phyloP scores from a whole-genome alignment of 805 yeast genomes.

The Candida endomychidarum region DNA sequence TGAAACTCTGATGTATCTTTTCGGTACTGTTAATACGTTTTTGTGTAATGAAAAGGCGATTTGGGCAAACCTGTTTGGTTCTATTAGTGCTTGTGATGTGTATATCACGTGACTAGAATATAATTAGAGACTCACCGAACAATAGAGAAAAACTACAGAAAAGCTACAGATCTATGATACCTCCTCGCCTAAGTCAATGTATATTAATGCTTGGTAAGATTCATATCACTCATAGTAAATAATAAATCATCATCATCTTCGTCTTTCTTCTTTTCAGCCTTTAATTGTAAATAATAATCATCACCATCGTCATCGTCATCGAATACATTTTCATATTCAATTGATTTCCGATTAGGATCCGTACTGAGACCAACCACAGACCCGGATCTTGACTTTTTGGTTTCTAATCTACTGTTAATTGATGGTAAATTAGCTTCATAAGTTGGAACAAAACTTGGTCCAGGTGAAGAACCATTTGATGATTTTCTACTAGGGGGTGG shows the following conservation, averaged over 20 bases:
- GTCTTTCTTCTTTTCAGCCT: conserved; percentile 14
- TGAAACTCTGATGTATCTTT: no score
- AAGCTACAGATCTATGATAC: no score
- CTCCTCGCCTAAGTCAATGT: conserved; percentile 1
- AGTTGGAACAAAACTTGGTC: conserved; percentile 1
- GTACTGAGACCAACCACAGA: conserved; percentile 34
- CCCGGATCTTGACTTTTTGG: background rate
- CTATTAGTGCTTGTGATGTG: no score
- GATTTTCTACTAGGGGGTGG: conserved; percentile 22
- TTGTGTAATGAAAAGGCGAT: no score
- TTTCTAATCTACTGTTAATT: conserved; percentile 30
- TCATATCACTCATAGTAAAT: conserved; percentile 77
- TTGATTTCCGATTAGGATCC: conserved; percentile 31
- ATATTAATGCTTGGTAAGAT: conserved; percentile 34
- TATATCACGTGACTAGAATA: no score
- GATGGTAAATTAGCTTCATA: conserved; percentile 26
- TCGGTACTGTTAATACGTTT: no score
- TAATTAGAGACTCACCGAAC: no score
- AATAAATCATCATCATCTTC: conserved; percentile 60
- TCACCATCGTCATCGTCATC: conserved; percentile 52
- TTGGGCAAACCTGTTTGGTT: no score
- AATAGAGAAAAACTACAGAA: no score
- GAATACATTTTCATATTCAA: conserved; percentile 40
- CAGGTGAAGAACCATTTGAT: conserved; percentile 20
- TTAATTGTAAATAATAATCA: conserved; percentile 19